Percentiles rank a stretch among this genome's conserved stretches.
phyloP scores from a whole-genome alignment of 2,329 filamentous ascomycete genomes.

The Stachybotrys chartarum region DNA sequence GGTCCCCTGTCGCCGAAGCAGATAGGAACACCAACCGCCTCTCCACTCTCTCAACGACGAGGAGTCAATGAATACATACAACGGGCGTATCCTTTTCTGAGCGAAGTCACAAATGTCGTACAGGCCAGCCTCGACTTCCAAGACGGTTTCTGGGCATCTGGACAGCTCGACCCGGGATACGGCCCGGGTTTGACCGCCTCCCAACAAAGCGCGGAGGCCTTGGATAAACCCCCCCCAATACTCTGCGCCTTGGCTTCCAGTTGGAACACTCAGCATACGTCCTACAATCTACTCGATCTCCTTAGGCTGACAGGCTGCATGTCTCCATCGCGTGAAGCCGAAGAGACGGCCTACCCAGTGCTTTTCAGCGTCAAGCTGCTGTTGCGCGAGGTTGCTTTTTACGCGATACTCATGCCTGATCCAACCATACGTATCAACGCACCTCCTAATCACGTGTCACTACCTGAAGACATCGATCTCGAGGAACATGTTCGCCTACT shows the following conservation, averaged over 20 bases:
- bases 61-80: constrained; percentile 47
- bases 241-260: constrained; percentile 44
- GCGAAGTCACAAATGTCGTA: constrained; percentile 32
- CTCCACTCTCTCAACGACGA: constrained; percentile 39
- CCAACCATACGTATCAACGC: constrained; percentile 30
- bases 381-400: constrained; percentile 46
- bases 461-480: constrained; percentile 35
- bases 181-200: constrained; percentile 9
- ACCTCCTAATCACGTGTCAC: constrained; percentile 11
- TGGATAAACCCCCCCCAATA: constrained; percentile 38
- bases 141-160: constrained; percentile 52
- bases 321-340: constrained; percentile 39
- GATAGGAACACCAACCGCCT: constrained; percentile 41
- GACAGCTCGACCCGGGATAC: constrained; percentile 32
- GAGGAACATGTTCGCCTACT: constrained; percentile 41
- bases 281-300: constrained; percentile 46
- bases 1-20: constrained; percentile 41
- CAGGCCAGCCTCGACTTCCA: constrained; percentile 42
- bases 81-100: constrained; percentile 33
- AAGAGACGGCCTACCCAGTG: constrained; percentile 41
- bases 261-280: constrained; percentile 39
- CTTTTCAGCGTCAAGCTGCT: constrained; percentile 48
- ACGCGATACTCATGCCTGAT: constrained; percentile 43
- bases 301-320: constrained; percentile 42
- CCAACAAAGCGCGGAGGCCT: constrained; percentile 19